These are phyloP conservation scores for Carex pumila DNA, from an alignment of 176 grass and related monocot genomes.

Conservation along the genomic window DNA sequence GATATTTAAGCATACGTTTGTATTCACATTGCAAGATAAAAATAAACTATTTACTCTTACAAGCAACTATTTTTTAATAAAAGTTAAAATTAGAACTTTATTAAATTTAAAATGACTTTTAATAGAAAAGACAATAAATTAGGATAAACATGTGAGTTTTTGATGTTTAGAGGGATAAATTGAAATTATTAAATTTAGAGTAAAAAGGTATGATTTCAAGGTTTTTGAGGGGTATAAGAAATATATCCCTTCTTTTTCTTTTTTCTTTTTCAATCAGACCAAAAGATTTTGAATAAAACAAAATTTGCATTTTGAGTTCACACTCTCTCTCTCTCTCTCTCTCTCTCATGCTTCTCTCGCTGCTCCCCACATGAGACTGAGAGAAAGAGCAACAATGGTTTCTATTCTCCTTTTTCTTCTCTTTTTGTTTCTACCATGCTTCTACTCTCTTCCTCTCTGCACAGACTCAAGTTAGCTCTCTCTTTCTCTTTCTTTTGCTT, in stretches of 20 bases:
- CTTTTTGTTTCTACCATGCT: not conserved
- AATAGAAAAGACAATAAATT: too few species aligned
- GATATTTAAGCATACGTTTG: too few species aligned
- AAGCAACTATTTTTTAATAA: too few species aligned
- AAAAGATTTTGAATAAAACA: not conserved
- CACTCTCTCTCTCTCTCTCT: not conserved
- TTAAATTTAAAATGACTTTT: too few species aligned
- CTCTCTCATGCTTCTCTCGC: not conserved
- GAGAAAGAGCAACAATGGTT: not conserved
- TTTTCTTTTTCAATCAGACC: not conserved
- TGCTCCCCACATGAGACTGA: not conserved
- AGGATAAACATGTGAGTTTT: too few species aligned
- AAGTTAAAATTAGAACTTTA: too few species aligned
- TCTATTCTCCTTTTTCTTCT: not conserved
- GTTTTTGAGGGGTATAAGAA: too few species aligned
- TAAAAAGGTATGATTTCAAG: too few species aligned
- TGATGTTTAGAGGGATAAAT: too few species aligned
- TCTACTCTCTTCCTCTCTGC: conserved; percentile 17
- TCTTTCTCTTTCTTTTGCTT: not conserved
- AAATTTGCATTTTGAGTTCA: not conserved
- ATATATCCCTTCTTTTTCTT: not conserved
- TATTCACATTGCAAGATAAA: too few species aligned
- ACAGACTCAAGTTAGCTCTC: conserved; percentile 18
- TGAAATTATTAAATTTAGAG: too few species aligned
- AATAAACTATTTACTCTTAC: too few species aligned